Conservation (phyloP, 768 basidiomycete genomes). For the Tulasnella sp. region DNA sequence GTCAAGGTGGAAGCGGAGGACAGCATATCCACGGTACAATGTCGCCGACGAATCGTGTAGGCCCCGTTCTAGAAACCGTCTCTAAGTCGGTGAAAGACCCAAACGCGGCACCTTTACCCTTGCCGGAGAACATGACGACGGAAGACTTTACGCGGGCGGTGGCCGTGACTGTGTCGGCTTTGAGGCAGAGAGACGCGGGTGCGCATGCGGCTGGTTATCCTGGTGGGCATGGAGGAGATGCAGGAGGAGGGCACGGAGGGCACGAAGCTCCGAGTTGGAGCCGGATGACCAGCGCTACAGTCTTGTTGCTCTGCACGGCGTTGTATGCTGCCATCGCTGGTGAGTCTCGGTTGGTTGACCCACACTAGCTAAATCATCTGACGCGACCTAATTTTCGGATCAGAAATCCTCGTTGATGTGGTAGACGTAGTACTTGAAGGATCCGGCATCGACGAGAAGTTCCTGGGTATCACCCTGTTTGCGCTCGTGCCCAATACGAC, state of each 20-base stretch:
- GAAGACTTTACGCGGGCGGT: constrained; percentile 92
- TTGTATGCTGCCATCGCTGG: constrained; percentile 94
- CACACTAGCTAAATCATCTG: not conserved
- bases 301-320: constrained; percentile 79
- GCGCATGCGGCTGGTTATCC: constrained; percentile 6
- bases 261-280: constrained; percentile 98
- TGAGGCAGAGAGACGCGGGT: constrained; percentile 46
- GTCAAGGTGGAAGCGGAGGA: not conserved
- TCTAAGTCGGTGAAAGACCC: constrained; percentile 63
- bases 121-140: constrained; percentile 59
- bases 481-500: constrained; percentile 98
- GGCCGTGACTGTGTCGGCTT: constrained; percentile 83
- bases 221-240: constrained; percentile 27
- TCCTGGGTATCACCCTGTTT: constrained; percentile 91
- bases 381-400: not conserved
- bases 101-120: constrained; percentile 30
- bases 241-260: constrained; percentile 52
- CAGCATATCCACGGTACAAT: not conserved
- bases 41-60: constrained; percentile 25
- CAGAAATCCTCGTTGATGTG: constrained; percentile 89
- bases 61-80: constrained; percentile 68
- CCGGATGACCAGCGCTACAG: constrained; percentile 76
- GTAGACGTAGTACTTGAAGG: constrained; percentile 87
- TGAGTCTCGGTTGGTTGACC: constrained; percentile 36
- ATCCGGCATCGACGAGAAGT: constrained; percentile 93